Conservation (phyloP, 225 moss, liverwort and hornwort species). For the Takakia lepidozioides region DNA sequence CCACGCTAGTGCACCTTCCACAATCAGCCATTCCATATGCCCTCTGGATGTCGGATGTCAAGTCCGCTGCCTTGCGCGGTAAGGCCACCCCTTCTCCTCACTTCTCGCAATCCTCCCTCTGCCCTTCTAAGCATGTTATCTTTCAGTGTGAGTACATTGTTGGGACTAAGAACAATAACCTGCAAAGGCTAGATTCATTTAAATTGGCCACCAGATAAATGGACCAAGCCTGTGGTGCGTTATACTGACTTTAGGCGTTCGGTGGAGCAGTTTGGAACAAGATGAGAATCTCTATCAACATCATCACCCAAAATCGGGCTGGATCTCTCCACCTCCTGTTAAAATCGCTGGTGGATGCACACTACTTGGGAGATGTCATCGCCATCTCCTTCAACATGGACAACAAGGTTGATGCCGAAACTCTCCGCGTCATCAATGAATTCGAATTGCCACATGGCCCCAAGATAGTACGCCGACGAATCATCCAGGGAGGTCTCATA, state of each 20-base stretch:
- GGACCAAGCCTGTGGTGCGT: not conserved
- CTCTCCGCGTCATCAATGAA: slow-evolving; percentile 27
- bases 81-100: slow-evolving; percentile 3
- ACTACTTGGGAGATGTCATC: slow-evolving; percentile 48
- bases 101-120: no score
- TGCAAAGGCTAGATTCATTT: no score
- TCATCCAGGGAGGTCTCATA: slow-evolving; percentile 56
- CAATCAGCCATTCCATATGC: slow-evolving; percentile 27
- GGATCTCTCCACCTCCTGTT: slow-evolving; percentile 36
- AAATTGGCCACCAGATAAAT: not conserved
- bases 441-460: slow-evolving; percentile 44
- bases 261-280: slow-evolving; percentile 42
- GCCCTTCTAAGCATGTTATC: not conserved
- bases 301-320: slow-evolving; percentile 48
- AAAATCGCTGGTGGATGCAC: slow-evolving; percentile 31
- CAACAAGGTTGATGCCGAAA: slow-evolving; percentile 32
- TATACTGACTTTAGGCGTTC: not conserved
- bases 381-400: slow-evolving; percentile 61
- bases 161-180: not conserved
- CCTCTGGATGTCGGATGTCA: slow-evolving; percentile 40
- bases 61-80: slow-evolving; percentile 31
- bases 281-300: slow-evolving; percentile 49
- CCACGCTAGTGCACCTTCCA: slow-evolving; percentile 47
- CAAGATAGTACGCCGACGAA: slow-evolving; percentile 43
- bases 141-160: not conserved